Conservation (phyloP, 768 basidiomycete species). For the Suillus occidentalis region DNA sequence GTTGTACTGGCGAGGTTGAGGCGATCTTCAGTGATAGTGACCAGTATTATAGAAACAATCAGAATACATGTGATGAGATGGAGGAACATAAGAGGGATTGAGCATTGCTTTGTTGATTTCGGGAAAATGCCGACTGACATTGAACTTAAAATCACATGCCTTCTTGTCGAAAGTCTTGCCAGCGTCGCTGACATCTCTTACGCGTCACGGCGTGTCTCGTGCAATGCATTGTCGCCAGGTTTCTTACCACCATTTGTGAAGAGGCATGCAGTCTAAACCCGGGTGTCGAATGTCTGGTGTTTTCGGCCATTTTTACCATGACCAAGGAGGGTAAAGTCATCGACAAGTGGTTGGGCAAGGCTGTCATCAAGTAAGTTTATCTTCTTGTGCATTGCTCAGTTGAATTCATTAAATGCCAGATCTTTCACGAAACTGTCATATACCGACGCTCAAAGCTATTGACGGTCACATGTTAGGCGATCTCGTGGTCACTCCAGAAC, state of each 20-base stretch:
- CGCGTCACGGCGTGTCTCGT: constrained; percentile 84
- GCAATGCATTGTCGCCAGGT: constrained; percentile 95
- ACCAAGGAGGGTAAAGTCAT: constrained; percentile 77
- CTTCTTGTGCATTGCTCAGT: not conserved
- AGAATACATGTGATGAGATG: too few relatives aligned
- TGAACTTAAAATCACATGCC: too few relatives aligned
- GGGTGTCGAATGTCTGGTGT: constrained; percentile 85
- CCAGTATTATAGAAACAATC: too few relatives aligned
- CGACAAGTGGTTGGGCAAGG: constrained; percentile 92
- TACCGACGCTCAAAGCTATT: constrained; percentile 77
- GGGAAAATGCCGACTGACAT: too few relatives aligned
- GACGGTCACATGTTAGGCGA: constrained; percentile 63
- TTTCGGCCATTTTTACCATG: constrained; percentile 87
- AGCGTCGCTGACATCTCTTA: constrained; percentile 89
- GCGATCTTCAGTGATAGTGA: too few relatives aligned
- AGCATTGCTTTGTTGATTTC: too few relatives aligned
- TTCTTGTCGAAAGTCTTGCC: too few relatives aligned
- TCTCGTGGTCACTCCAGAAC: constrained; percentile 55
- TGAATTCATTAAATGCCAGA: constrained; percentile 39
- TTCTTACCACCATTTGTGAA: constrained; percentile 89
- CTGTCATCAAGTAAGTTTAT: constrained; percentile 74
- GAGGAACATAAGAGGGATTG: too few relatives aligned
- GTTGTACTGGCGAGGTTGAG: too few relatives aligned
- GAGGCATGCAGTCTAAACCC: constrained; percentile 91
- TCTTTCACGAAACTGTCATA: constrained; percentile 89